Evolutionary conservation across 352 stramenopile genomes (phyloP), one percentile per base, ranked within the genome.

Genomic region (Phytophthora boehmeriae): DNA sequence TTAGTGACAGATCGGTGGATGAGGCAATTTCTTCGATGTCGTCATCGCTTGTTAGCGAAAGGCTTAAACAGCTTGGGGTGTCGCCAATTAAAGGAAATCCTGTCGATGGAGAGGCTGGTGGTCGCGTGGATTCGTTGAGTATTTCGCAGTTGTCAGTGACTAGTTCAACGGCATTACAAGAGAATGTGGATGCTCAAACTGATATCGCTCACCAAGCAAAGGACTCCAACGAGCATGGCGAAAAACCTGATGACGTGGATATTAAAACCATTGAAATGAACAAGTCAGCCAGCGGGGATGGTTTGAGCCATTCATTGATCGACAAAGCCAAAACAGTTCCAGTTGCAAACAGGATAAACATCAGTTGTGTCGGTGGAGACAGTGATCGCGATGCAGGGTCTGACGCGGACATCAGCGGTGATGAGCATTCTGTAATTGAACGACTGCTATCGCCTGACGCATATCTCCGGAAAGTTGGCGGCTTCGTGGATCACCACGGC

Each of bases 1-100:
- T 93, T 48, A 89, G 78, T 39, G 70, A 75, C 45, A 35, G 49
- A 0, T 89, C 74, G 0, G 47, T 71, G 23, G 46, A 44, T 20
- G 89, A 76, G 2, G 71, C 88, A 14, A 54, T 89, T 13, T 93
- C 81, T 14, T 93, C 84, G 6, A 36, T 88, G 20, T 90, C 84
- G 9, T 88, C 71, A 8, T 91, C 84, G 10, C 13, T 89, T 41
- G 39, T 79, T 11, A 52, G 71, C 16, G 68, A 64, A 57, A 48
- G 44, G 23, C 13, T 55, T 3, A 68, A 62, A 25, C 44, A 65
- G 38, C 20, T 46, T 20, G 17, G 13, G 25, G 36, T 43, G 43
- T 62, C 35, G 25, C 47, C 11, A 41, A 41, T 19, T 17, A 11
- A 28, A 32, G 54, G 54, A 36, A 32, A 43, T 22, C 23, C 10